Evolutionary conservation across 2,329 filamentous ascomycete species (phyloP), one percentile per base, ranked within the genome.

Genomic region (Rhinocladiella mackenziei): DNA sequence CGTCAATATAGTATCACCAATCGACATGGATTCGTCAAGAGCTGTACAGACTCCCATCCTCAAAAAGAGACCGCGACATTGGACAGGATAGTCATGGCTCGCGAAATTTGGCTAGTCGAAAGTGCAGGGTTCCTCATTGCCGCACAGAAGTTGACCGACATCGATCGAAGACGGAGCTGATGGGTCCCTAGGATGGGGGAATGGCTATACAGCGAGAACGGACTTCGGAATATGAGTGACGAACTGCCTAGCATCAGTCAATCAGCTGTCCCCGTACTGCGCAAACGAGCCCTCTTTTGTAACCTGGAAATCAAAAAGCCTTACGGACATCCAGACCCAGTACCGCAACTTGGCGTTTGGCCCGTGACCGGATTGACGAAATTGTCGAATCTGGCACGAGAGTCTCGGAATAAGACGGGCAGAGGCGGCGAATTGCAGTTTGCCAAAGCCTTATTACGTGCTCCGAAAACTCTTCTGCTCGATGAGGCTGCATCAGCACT

Each of bases 401-500:
- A 28, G 35, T 8, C 35, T 8, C 20, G 29, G 6, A 29, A 6
- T 4, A 26, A 39, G 13, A 39, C 17, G 22, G 35, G 13, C n/a
- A n/a, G n/a, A n/a, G n/a, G n/a, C n/a, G n/a, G n/a, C n/a, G n/a
- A n/a, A n/a, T n/a, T n/a, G n/a, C n/a, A n/a, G n/a, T n/a, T 92
- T 61, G 85, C 86, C 2, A 73, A 85, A 53, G 91, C 91, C 0
- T 72, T 97, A 10, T 80, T 96, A 28, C 83, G 89, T 13, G 80
- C 94, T 58, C 89, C 91, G 5, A 89, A 86, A 65, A 81, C 97
- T 48, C 69, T 96, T 3, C 75, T 91, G 1, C 76, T 92, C 0
- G 86, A 92, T 58, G 86, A 92, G 68, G 86, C 87, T 1, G 77
- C 75, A 2, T 72, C 67, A 5, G 74, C 74, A 3, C 63, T 72